phyloP scores from a whole-genome alignment of 768 basidiomycete genomes.

The Solioccasus polychromus region DNA sequence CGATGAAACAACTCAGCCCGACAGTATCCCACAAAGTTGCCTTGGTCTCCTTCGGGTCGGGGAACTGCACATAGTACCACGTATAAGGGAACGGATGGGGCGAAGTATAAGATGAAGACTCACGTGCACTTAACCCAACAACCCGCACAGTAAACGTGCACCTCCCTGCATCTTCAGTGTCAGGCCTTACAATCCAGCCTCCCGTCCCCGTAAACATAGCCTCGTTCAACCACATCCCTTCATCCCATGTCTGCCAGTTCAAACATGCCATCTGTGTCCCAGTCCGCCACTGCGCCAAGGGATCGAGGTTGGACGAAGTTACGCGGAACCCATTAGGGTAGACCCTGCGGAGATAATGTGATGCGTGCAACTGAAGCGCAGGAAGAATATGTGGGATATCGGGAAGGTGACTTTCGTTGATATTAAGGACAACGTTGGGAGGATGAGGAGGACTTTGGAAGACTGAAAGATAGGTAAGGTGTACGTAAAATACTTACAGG shows the following conservation, averaged over 20 bases:
- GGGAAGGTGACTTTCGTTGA: constrained; percentile 50
- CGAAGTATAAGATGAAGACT: constrained; percentile 18
- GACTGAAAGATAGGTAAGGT: background rate
- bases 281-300: constrained; percentile 50
- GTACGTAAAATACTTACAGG: background rate
- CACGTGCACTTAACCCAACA: constrained; percentile 45
- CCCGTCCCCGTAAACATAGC: constrained; percentile 55
- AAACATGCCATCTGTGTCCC: constrained; percentile 57
- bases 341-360: constrained; percentile 48
- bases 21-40: constrained; percentile 42
- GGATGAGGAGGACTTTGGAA: constrained; percentile 18
- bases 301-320: constrained; percentile 51
- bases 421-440: constrained; percentile 54
- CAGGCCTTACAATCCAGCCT: constrained; percentile 56
- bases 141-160: constrained; percentile 34
- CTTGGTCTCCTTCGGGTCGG: constrained; percentile 36
- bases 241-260: constrained; percentile 64
- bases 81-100: too few species aligned
- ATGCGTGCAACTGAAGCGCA: constrained; percentile 42
- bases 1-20: constrained; percentile 44
- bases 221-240: constrained; percentile 59
- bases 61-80: constrained; percentile 36
- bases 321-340: constrained; percentile 59
- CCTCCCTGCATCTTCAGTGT: constrained; percentile 18
- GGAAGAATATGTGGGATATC: constrained; percentile 38